Evolutionary conservation across 139 green algal species (phyloP).

Genomic region (Zygnema circumcarinatum): DNA sequence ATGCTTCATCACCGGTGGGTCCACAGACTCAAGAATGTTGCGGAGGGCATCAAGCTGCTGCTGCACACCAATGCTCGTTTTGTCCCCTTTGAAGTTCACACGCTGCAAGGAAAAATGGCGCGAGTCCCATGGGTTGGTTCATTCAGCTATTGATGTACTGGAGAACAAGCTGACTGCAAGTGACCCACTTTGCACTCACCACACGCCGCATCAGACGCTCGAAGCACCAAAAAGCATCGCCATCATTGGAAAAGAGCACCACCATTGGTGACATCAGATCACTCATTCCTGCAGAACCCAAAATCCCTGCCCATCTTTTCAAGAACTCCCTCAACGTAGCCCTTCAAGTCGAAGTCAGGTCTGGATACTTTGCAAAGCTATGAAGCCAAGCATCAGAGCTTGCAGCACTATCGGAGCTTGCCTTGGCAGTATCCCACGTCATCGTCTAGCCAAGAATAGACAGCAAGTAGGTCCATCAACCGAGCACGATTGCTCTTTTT

Average conservation of each 20-base stretch:
- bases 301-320: too few species aligned
- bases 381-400: too few species aligned
- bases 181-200: constrained; percentile 18
- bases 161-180: too few species aligned
- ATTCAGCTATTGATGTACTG: too few species aligned
- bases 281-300: constrained; percentile 77
- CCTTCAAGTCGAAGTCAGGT: too few species aligned
- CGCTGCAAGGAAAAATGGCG: constrained; percentile 55
- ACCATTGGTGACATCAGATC: constrained; percentile 84
- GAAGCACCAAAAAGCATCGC: constrained; percentile 86
- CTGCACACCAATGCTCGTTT: constrained; percentile 74
- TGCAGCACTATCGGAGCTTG: too few species aligned
- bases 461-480: constrained; percentile 72
- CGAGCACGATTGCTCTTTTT: constrained; percentile 17
- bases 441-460: constrained; percentile 82
- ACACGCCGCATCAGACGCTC: constrained; percentile 75
- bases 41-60: constrained; percentile 55
- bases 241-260: constrained; percentile 79
- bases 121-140: too few species aligned
- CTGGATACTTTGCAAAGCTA: too few species aligned
- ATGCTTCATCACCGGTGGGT: constrained; percentile 37
- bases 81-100: constrained; percentile 78
- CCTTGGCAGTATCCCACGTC: constrained; percentile 86
- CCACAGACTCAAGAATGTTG: constrained; percentile 61
- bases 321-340: too few species aligned